Evolutionary conservation across 139 green algal genomes (phyloP).

Genomic region (Chlamydomonas schloesseri): DNA sequence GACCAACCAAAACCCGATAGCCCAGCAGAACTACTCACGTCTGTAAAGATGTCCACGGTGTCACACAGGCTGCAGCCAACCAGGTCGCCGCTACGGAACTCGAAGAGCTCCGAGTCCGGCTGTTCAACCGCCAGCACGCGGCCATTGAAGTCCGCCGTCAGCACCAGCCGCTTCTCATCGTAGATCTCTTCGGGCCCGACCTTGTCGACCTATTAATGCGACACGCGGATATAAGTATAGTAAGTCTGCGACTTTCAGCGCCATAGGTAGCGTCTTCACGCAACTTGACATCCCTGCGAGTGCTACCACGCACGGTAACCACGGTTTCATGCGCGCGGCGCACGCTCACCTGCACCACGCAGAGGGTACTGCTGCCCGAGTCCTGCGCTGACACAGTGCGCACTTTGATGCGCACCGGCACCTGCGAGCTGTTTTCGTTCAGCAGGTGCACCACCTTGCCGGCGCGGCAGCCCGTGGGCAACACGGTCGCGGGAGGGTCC

Average conservation of each 20-base stretch:
- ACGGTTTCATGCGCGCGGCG: no score
- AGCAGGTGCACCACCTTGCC: constrained; percentile 58
- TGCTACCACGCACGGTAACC: no score
- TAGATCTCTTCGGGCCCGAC: neutral
- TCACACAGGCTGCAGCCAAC: constrained; percentile 12
- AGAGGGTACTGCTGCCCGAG: neutral
- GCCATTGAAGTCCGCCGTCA: constrained; percentile 6
- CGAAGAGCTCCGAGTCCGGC: constrained; percentile 3
- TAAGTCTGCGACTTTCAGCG: no score
- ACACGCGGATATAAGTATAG: neutral
- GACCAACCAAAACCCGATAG: no score
- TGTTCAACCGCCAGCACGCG: neutral
- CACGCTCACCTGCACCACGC: neutral
- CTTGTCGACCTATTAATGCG: neutral
- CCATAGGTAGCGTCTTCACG: no score
- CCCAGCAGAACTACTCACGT: no score
- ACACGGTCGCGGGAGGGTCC: neutral
- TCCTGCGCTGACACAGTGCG: neutral
- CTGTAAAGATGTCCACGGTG: constrained; percentile 36
- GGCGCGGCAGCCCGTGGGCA: constrained; percentile 46
- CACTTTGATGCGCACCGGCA: constrained; percentile 41
- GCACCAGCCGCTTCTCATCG: constrained; percentile 32
- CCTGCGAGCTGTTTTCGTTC: constrained; percentile 17
- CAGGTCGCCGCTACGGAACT: neutral
- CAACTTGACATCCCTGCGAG: no score